Base-by-base conservation (phyloP, 2,329 filamentous ascomycete species). In the Aspergillus sp. region DNA sequence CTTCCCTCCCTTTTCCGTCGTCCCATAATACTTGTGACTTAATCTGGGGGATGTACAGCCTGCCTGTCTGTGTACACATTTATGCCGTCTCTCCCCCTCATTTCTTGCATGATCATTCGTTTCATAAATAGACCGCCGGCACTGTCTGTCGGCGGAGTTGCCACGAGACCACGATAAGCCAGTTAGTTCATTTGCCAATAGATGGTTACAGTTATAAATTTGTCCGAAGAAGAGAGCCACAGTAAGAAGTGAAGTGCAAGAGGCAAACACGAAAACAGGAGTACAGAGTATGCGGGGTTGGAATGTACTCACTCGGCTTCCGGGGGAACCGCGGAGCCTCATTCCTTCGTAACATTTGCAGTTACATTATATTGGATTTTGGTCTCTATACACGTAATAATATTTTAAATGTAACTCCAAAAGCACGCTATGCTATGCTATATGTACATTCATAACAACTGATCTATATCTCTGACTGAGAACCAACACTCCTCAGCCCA, bases 401-500 rank as follows among this genome's bases (percentile, higher is more conserved):
- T 30, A 1, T 1, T 19, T 19, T 19, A 19, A 19, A 19, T 30
- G 7, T 30, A 12, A 12, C 25, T 12, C 10, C 25, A 5, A 30
- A 30, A n/a, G 33, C 15, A 35, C 15, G 33, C 33, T 35, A 17
- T 15, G 33, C 33, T n/a, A 17, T 35, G n/a, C n/a, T 10, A 43
- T 17, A 25, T 43, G 23, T 7, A 32, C 12, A 51, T 25, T 44
- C 41, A 17, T 43, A 9, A 30, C 10, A 30, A 30, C 25, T 30
- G 25, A 30, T 30, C 25, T 30, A 30, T 30, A 10, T 12, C 10
- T 30, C 25, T 9, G 17, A 2, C 7, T 22, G 10, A 19, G 7
- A 37, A 43, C 5, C 27, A 25, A 52, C 46, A 41, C 53, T 55
- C 39, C 61, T 61, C 22, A 71, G 43, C 0, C 88, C 88, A 0